Evolutionary conservation across 2,329 filamentous ascomycete species (phyloP).

Genomic region (Triangularia verruculosa): DNA sequence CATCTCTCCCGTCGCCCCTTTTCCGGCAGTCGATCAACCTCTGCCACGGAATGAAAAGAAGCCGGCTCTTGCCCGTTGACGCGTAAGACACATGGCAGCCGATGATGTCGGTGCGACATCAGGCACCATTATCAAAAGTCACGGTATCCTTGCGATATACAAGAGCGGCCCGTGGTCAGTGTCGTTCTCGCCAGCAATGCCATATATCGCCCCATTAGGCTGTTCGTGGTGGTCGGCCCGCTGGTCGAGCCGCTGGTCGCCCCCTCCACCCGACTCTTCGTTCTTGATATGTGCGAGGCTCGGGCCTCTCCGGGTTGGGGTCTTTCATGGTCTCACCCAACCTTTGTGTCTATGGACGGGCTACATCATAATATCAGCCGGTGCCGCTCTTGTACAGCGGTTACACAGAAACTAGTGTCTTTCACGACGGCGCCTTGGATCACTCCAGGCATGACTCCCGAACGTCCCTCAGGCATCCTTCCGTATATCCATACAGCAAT

Average conservation of each 20-base stretch:
- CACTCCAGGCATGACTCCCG: not conserved
- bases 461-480: not conserved
- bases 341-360: not conserved
- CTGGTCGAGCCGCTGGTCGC: not conserved
- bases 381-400: not conserved
- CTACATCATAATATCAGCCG: not conserved
- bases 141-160: slow-evolving; percentile 8
- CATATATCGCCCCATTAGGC: slow-evolving; percentile 14
- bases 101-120: not conserved
- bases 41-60: slow-evolving; percentile 1
- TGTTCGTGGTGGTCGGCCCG: slow-evolving; percentile 16
- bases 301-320: slow-evolving; percentile 4
- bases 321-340: not conserved
- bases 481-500: not conserved
- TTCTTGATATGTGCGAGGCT: not conserved
- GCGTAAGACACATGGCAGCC: slow-evolving; percentile 3
- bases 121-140: slow-evolving; percentile 6
- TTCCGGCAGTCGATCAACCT: slow-evolving; percentile 8
- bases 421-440: not conserved
- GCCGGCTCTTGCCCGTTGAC: not conserved
- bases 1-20: not conserved
- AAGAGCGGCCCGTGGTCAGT: not conserved
- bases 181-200: slow-evolving; percentile 4
- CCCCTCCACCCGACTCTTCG: not conserved
- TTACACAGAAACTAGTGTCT: not conserved